Evolutionary conservation across 2,329 filamentous ascomycete genomes (phyloP).

Genomic region (Diplodia sapinea): DNA sequence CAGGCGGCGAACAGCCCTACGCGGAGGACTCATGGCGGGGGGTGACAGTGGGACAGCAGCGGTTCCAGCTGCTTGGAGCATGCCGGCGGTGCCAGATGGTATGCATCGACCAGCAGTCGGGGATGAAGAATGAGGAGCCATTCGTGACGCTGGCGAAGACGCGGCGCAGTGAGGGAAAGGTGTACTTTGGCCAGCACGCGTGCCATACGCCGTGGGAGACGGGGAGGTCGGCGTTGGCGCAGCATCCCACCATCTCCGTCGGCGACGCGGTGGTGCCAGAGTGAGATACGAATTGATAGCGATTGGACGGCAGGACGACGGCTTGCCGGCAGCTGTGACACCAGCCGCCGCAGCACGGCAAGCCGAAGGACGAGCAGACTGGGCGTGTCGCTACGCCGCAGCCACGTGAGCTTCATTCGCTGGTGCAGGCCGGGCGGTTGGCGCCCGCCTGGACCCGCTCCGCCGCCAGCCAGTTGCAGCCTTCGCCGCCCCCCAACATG

Average conservation of each 20-base stretch:
- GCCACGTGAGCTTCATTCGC: slow-evolving; percentile 24
- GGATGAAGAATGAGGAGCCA: slow-evolving; percentile 74
- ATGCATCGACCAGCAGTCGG: slow-evolving; percentile 86
- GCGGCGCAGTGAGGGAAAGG: slow-evolving; percentile 78
- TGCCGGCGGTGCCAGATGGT: slow-evolving; percentile 96
- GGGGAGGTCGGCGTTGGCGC: slow-evolving; percentile 37
- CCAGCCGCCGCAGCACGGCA: slow-evolving; percentile 10
- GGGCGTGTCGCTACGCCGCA: slow-evolving; percentile 22
- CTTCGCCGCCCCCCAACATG: not conserved
- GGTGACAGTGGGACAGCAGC: slow-evolving; percentile 68
- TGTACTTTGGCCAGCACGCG: slow-evolving; percentile 85
- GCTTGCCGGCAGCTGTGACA: slow-evolving; percentile 12
- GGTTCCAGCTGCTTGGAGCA: slow-evolving; percentile 76
- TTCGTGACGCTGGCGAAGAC: slow-evolving; percentile 89
- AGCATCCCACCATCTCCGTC: slow-evolving; percentile 48
- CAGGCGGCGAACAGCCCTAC: slow-evolving; percentile 66
- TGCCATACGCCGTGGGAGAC: slow-evolving; percentile 47
- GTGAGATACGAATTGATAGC: slow-evolving; percentile 25
- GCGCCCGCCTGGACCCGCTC: slow-evolving; percentile 6
- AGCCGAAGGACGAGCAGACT: not conserved
- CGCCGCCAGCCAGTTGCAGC: not conserved
- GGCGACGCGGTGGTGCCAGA: slow-evolving; percentile 41
- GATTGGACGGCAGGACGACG: slow-evolving; percentile 13
- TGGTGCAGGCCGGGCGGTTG: not conserved
- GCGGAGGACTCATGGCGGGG: slow-evolving; percentile 79